Evolutionary conservation across 2,329 filamentous ascomycete species (phyloP).

Genomic region (Apiospora sp.): DNA sequence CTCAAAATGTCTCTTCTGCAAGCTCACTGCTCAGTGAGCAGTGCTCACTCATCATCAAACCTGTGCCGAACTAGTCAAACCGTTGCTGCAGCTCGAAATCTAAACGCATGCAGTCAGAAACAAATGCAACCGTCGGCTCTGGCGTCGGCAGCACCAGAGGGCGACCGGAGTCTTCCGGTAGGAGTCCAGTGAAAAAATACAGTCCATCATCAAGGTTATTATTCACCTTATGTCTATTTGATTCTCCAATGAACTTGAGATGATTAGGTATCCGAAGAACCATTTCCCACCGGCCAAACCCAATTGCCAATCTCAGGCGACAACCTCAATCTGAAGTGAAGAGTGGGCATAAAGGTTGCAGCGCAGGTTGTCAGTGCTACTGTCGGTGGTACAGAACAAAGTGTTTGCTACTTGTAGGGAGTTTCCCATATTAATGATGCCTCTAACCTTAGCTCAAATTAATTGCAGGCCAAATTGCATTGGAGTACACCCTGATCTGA

Average conservation of each 20-base stretch:
- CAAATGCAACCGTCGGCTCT: conserved; percentile 9
- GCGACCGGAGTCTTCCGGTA: background rate
- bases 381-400: conserved; percentile 5
- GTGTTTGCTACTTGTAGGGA: background rate
- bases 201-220: background rate
- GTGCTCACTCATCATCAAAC: conserved; percentile 9
- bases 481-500: conserved; percentile 20
- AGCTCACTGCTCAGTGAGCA: conserved; percentile 1
- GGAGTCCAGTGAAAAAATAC: background rate
- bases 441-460: conserved; percentile 20
- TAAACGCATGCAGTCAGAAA: conserved; percentile 14
- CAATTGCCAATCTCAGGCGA: background rate
- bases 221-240: background rate
- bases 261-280: background rate
- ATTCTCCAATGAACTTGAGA: background rate
- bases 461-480: conserved; percentile 20
- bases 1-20: conserved; percentile 13
- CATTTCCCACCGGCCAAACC: background rate
- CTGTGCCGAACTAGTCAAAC: conserved; percentile 15
- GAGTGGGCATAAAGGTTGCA: conserved; percentile 2
- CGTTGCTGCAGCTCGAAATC: conserved; percentile 20
- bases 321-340: background rate
- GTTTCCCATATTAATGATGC: conserved; percentile 19
- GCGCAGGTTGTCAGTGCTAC: conserved; percentile 13
- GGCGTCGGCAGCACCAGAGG: background rate